Evolutionary conservation across 345 rosid genomes (phyloP).

Genomic region (Carallia pectinifolia): DNA sequence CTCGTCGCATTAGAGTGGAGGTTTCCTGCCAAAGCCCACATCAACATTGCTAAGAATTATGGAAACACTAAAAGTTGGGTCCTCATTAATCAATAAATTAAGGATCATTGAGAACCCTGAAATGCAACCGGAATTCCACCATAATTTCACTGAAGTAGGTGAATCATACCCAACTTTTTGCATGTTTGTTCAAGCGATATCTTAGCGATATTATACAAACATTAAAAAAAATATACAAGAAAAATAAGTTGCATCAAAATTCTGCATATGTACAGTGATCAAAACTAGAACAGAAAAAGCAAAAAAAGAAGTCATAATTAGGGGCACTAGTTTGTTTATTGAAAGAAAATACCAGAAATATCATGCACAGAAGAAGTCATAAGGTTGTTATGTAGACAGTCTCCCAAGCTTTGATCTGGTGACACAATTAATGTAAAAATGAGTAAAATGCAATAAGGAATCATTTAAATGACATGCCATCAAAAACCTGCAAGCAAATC

Average conservation of each 20-base stretch:
- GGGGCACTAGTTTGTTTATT: neutral
- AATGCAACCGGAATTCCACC: neutral
- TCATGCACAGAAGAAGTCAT: slow-evolving; percentile 60
- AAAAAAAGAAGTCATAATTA: neutral
- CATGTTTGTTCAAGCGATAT: no score
- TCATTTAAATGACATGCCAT: neutral
- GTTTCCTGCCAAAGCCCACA: slow-evolving; percentile 1
- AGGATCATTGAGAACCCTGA: neutral
- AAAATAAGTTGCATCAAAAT: no score
- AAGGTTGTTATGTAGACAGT: slow-evolving; percentile 18
- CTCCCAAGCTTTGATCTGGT: slow-evolving; percentile 32
- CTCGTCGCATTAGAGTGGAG: neutral
- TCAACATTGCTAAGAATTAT: neutral
- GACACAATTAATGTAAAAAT: slow-evolving; percentile 13
- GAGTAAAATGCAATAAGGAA: neutral
- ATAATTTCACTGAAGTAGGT: neutral
- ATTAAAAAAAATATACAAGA: no score
- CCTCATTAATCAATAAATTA: neutral
- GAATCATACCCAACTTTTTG: neutral
- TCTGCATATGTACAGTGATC: neutral
- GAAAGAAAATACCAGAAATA: slow-evolving; percentile 45
- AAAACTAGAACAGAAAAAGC: neutral
- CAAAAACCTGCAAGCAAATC: neutral
- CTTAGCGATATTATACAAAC: no score
- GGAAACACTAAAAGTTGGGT: neutral